Base-by-base conservation (phyloP, 805 yeast genomes). In the Ascoidea asiatica region DNA sequence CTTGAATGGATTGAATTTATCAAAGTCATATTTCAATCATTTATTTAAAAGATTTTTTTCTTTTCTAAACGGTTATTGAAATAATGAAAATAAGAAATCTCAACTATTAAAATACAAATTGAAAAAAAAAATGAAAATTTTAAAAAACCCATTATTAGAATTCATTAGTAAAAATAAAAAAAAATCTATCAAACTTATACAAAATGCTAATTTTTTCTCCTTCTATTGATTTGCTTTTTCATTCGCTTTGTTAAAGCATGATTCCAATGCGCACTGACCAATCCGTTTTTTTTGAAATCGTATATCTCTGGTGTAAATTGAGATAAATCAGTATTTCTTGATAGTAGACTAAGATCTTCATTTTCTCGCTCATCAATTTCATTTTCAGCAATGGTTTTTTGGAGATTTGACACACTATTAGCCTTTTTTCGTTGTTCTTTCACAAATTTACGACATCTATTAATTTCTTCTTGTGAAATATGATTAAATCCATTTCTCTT, bases 401-500 rank as follows among this genome's bases (percentile, higher is more conserved):
- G 17, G 35, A 8, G 15, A 8, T 19, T 18, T 6, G 37, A 17
- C 29, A 22, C n/a, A 19, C 21, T 40, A 20, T 29, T 33, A 21
- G 52, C 50, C 47, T 61, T 69, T 37, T 61, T 60, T 44, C 94
- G 60, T 53, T 77, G 81, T 37, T 75, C 75, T 5, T 77, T 66
- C 13, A 90, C 97, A 59, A 80, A 89, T 52, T 75, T 75, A 42
- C 94, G 71, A 55, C 95, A 82, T 52, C 79, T 73, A 48, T 74
- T 70, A 42, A 90, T 77, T 58, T 90, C 96, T 38, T 78, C 86
- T 56, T 89, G 95, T 1, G 89, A 77, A 19, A 86, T 61, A 49
- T 79, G 79, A 19, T 85, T 88, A 55, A 78, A 78, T 0, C 86
- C 81, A 20, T 79, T 74, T 41, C 80, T 70, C 46, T 79, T 79